Base-by-base conservation (phyloP, 371 early-diverging fungal species). In the Vairimorpha ceranae region DNA sequence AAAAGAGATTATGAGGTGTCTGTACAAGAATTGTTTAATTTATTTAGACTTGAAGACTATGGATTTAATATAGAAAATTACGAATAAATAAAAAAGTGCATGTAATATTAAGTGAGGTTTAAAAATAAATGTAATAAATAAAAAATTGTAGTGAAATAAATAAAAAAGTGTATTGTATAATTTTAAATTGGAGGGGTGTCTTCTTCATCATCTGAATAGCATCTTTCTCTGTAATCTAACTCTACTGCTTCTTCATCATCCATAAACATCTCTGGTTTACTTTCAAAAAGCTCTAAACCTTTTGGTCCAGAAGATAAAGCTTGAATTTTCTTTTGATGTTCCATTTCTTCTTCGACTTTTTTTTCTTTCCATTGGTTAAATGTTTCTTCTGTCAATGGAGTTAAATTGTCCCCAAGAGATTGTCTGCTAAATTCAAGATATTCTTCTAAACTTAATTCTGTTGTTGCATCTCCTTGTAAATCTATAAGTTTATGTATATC, bases 201-300 rank as follows among this genome's bases (percentile, higher is more conserved):
- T 32, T 71, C 66, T 15, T 70, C 70, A 2, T 48, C 75, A 19
- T 76, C 77, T 21, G 52, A 48, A 58, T 76, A 65, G 41, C 76
- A 33, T 45, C 80, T 70, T 63, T 75, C 80, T 38, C 74, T 72
- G 33, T 80, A 75, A 52, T 80, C 79, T n/a, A 78, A 59, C 38
- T 80, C 78, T 23, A 64, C 65, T 21, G 78, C 82, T 60, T 86
- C 88, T 45, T 90, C 91, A 51, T 91, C 91, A 56, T 89, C 90
- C 36, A 86, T 83, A 74, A 88, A 89, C 84, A 89, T 84, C 7
- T 92, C 89, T 43, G 95, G 95, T 82, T 93, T 93, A 85, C 91
- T 93, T 76, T 92, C 91, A 84, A 98, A 97, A 82, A 94, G 83
- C 83, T 98, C 97, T 75, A 90, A 88, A 70, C 98, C 97, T 23